A percentile compares a stretch with the other conserved stretches of the same genome.
Conservation (phyloP, 2,329 filamentous ascomycete species). For the Fusarium gaditjirri region DNA sequence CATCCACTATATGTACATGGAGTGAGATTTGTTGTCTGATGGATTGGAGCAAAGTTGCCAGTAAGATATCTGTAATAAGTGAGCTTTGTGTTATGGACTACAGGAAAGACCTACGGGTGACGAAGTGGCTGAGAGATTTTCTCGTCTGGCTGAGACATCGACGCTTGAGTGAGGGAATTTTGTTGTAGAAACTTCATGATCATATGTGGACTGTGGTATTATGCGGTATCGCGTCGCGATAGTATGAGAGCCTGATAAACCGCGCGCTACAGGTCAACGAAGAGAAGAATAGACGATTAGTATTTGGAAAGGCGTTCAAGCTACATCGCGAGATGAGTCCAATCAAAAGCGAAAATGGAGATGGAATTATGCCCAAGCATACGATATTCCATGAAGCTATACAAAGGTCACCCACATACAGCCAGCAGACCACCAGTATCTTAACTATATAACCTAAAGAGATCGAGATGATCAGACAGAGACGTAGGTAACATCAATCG, state of each 20-base stretch:
- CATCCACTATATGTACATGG: conserved; percentile 66
- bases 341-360: background rate
- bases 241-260: fast-evolving
- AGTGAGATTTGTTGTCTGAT: conserved; percentile 64
- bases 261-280: fast-evolving
- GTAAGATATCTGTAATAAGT: conserved; percentile 62
- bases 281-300: background rate
- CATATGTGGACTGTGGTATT: background rate
- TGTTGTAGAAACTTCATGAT: background rate
- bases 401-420: background rate
- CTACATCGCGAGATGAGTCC: background rate
- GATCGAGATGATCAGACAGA: background rate
- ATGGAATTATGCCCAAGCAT: too few relatives aligned
- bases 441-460: background rate
- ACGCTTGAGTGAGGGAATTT: background rate
- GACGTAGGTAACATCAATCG: background rate
- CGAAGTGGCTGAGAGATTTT: background rate
- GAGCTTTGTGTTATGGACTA: conserved; percentile 21
- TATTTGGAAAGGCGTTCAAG: background rate
- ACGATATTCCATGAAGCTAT: background rate
- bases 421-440: background rate
- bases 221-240: too few relatives aligned
- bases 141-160: background rate
- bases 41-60: conserved; percentile 77
- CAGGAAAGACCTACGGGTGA: conserved; percentile 20